Base-by-base conservation (phyloP, 2,329 filamentous ascomycete species). In the Aspergillus sp. region DNA sequence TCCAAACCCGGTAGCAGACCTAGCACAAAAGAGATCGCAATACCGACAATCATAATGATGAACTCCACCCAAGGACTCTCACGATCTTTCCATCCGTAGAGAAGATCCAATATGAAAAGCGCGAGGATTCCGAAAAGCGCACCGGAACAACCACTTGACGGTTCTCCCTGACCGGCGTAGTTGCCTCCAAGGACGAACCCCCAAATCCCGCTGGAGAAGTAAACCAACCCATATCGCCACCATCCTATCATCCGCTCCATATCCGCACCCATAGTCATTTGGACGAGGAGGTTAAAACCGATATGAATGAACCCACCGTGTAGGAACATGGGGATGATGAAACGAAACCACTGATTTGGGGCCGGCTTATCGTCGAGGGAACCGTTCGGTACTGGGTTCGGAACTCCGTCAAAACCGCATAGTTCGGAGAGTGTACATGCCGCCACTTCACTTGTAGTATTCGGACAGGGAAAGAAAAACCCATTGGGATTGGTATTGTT, bases 261-360 rank as follows among this genome's bases (percentile, higher is more conserved):
- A 67, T 99, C 95, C 41, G 89, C 87, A 30, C 89, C 95, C 55
- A 98, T 84, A 0, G 91, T 96, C 68, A 97, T 76, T 73, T 99
- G 95, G 20, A 97, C 83, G 7, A 98, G 82, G 76, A 99, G 82
- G 75, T 99, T 99, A 82, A 98, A 97, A 15, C 86, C 90, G 57
- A 99, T 97, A 71, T 99, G 95, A 61, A 99, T 88, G 55, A 99
- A 77, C 13, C 95, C 95, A 1, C 91, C 92, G 69, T 99, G 95
- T 67, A 99, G 80, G 78, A 99, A 99, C 60, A 99, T 97, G 39
- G 95, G 93, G 2, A 89, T 79, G 69, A 99, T 97, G 78, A 99
- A 98, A 59, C 95, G 89, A 76, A 85, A 99, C 95, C 95, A 99
- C 74, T 99, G 95, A 71, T 98, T 87, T 0, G 95, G 95, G 59